These are phyloP conservation scores for Aspergillus aculeatus DNA, from an alignment of 2,329 filamentous ascomycete species.

Conservation along the genomic window DNA sequence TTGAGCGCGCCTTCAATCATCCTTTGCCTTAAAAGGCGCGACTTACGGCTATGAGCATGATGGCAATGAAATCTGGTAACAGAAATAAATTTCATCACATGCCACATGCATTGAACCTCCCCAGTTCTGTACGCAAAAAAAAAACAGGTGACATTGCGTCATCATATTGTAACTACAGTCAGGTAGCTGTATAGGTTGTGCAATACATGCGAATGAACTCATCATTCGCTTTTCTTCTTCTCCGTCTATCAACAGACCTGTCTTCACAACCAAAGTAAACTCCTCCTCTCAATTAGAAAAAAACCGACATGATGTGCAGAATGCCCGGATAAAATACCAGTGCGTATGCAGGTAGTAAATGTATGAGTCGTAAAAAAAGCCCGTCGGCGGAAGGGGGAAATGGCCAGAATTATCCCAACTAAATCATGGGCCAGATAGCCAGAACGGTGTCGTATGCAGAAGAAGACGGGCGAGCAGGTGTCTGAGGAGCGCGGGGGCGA, in stretches of 20 bases:
- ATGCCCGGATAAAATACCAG: not conserved
- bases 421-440: conserved; percentile 2
- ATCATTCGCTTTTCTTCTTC: not conserved
- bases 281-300: not conserved
- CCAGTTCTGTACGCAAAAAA: too few relatives aligned
- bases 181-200: too few relatives aligned
- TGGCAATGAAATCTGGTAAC: too few relatives aligned
- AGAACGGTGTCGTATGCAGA: conserved; percentile 4
- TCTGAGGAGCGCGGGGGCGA: not conserved
- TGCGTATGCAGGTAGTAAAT: conserved; percentile 9
- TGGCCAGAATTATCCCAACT: not conserved
- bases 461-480: not conserved
- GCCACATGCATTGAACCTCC: too few relatives aligned
- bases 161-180: too few relatives aligned
- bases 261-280: not conserved
- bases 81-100: too few relatives aligned
- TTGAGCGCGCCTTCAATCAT: too few relatives aligned
- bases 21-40: too few relatives aligned
- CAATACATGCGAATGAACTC: too few relatives aligned
- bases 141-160: too few relatives aligned
- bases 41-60: too few relatives aligned
- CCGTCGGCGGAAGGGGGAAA: not conserved
- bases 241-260: not conserved
- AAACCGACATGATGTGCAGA: conserved; percentile 1
- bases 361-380: conserved; percentile 1